Evolutionary conservation across 768 basidiomycete genomes (phyloP), one percentile per base, ranked within the genome.

Genomic region (Tremella yokohamensis): DNA sequence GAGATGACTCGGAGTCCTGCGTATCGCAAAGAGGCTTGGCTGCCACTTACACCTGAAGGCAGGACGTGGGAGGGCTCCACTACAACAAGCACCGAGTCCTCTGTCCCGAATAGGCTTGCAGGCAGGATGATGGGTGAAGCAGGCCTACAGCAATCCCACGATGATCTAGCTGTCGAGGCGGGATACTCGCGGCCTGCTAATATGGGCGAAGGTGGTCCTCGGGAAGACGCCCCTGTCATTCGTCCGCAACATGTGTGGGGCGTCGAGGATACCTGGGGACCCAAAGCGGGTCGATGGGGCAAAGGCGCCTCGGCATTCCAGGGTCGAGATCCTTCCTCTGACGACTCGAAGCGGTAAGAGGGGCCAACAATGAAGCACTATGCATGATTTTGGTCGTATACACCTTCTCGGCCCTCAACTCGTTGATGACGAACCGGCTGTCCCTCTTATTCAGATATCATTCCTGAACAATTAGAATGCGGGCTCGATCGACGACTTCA

Each of bases 1-100:
- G 83, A 85, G 72, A 84, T 84, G 82, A 82, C 82, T 16, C 65
- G 66, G 1, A 69, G 66, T 12, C 62, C 65, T 11, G 62, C 57
- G 2, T 76, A 76, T 57, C 58, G 64, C 7, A 40, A 52, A 2
- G 73, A 76, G 55, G 63, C 62, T 52, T 76, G 75, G 75, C 49
- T 70, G 4, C 75, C 75, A 4, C 58, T 76, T 0, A 61, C 60
- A 37, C 20, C 49, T 7, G 54, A 55, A 4, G 58, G 58, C 7
- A 49, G 75, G 25, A 56, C 55, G 26, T 76, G 75, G 75, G 73
- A 76, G 49, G 52, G 8, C 6, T 45, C 15, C 42, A 8, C 15
- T 16, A 16, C 16, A n/a, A 8, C 49, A 7, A n/a, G 15, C 49
- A 50, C 15, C 6, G 8, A 9, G 7, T 7, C 20, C 3, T 18